Conservation (phyloP, 1,284 basidiomycete genomes). For the Trichosporon faecale region DNA sequence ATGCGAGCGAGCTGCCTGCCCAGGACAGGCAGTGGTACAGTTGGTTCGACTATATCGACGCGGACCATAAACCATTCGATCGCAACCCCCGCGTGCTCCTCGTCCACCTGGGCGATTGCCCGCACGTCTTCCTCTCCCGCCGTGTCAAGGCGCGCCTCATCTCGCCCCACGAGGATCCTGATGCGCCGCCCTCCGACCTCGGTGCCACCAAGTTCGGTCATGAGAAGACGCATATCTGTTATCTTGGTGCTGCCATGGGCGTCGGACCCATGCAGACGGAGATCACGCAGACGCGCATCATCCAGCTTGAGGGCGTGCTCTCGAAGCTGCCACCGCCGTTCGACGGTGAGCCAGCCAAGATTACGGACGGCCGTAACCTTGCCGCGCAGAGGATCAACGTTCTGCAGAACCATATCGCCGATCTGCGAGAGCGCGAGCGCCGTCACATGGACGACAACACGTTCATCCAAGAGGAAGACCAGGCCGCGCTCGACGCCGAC, state of each 20-base stretch:
- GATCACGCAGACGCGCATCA: slow-evolving; percentile 60
- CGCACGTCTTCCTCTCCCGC: slow-evolving; percentile 79
- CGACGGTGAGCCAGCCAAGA: slow-evolving; percentile 6
- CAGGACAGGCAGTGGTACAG: slow-evolving; percentile 66
- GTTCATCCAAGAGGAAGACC: slow-evolving; percentile 18
- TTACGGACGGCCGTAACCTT: slow-evolving; percentile 15
- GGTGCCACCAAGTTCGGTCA: slow-evolving; percentile 76
- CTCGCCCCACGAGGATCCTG: neutral
- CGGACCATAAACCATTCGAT: slow-evolving; percentile 63
- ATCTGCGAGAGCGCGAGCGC: slow-evolving; percentile 31
- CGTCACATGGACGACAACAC: slow-evolving; percentile 41
- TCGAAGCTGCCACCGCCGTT: neutral
- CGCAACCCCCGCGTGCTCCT: slow-evolving; percentile 64
- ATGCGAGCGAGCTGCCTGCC: slow-evolving; percentile 33
- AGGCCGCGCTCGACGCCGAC: slow-evolving; percentile 4
- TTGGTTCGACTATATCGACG: slow-evolving; percentile 77
- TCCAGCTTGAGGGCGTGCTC: slow-evolving; percentile 32
- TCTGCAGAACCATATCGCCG: slow-evolving; percentile 33
- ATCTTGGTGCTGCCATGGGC: slow-evolving; percentile 65
- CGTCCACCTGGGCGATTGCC: slow-evolving; percentile 70
- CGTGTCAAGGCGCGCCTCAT: slow-evolving; percentile 48
- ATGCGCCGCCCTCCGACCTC: slow-evolving; percentile 26
- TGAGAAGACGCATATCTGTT: slow-evolving; percentile 81
- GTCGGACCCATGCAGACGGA: slow-evolving; percentile 67
- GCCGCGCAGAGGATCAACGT: slow-evolving; percentile 29